Evolutionary conservation across 2,329 filamentous ascomycete species (phyloP).

Genomic region (Alternaria sp.): DNA sequence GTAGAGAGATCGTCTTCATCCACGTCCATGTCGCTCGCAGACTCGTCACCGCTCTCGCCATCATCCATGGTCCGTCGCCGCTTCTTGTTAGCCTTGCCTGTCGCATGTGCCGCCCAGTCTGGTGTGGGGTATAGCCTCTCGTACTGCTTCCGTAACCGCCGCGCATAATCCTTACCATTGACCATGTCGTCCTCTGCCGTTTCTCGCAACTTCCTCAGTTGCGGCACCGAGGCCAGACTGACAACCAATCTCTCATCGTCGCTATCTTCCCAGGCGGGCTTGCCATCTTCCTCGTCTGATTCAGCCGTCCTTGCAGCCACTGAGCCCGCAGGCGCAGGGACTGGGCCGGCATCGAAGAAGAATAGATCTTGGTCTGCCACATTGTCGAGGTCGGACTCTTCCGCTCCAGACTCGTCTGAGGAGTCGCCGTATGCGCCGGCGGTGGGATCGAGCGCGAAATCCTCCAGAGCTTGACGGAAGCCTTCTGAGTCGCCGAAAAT

Average conservation of each 20-base stretch:
- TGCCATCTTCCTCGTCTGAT: slow-evolving; percentile 51
- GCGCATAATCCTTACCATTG: slow-evolving; percentile 83
- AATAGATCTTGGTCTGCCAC: slow-evolving; percentile 85
- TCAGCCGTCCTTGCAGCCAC: slow-evolving; percentile 52
- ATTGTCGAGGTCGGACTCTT: slow-evolving; percentile 63
- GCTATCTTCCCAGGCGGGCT: slow-evolving; percentile 88
- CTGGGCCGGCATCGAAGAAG: slow-evolving; percentile 75
- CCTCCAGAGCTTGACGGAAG: slow-evolving; percentile 78
- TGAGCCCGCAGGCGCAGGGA: slow-evolving; percentile 53
- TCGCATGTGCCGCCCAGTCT: slow-evolving; percentile 65
- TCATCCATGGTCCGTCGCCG: slow-evolving; percentile 57
- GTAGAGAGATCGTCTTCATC: slow-evolving; percentile 64
- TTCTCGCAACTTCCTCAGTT: slow-evolving; percentile 82
- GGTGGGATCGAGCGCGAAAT: slow-evolving; percentile 58
- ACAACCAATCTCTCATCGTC: slow-evolving; percentile 89
- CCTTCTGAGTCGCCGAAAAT: slow-evolving; percentile 88
- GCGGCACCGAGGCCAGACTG: slow-evolving; percentile 77
- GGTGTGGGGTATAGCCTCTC: slow-evolving; percentile 68
- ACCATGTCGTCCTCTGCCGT: slow-evolving; percentile 86
- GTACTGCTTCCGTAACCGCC: slow-evolving; percentile 80
- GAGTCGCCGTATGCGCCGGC: slow-evolving; percentile 37
- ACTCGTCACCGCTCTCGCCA: slow-evolving; percentile 56
- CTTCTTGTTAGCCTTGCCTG: slow-evolving; percentile 55
- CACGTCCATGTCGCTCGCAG: slow-evolving; percentile 65
- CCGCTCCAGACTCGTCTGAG: slow-evolving; percentile 59